Evolutionary conservation across 2,329 filamentous ascomycete species (phyloP), one percentile per base, ranked within the genome.

Genomic region (Fusarium papillatum): DNA sequence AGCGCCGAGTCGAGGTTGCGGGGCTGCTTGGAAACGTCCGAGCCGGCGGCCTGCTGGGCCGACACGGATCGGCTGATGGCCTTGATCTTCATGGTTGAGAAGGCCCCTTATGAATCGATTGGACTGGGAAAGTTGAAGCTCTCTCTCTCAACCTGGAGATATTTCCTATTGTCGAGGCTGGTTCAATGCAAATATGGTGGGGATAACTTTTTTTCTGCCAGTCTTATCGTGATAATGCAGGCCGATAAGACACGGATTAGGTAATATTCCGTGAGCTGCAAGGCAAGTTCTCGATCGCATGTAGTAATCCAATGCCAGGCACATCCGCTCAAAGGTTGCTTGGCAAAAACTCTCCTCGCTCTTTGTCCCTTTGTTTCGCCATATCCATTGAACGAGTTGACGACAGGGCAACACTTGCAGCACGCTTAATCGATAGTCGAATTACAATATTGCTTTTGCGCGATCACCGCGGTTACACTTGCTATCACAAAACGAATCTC

Each of bases 1-100:
- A 96, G 90, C 50, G 94, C 93, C 34, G 96, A 94, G 85, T 98
- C 95, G 80, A 97, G 89, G 81, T 94, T 95, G 76, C 92, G 90
- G 71, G 92, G 91, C 79, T 90, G 87, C 80, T 92, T 93, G 64
- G 91, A 85, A 66, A 92, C 90, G 83, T 90, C 90, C 67, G 92
- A 91, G 71, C 93, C 93, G 22, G 92, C 89, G 34, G 93, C 89
- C 83, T 94, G 92, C 78, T 92, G 89, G 69, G 91, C 89, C 79
- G 90, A 87, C 50, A 91, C 86, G 34, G 93, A 91, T 78, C 93
- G 91, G 76, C 88, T 91, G 79, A 95, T 89, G 64, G 93, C 91
- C 85, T 92, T 92, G 79, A 92, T 90, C 85, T 91, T 92, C 90
- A 86, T 86, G 53, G 31, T 69, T 79, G 72, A 67, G 64, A 19